These are phyloP conservation scores for Aspergillus transmontanensis DNA, from an alignment of 2,329 filamentous ascomycete species.

Conservation along the genomic window DNA sequence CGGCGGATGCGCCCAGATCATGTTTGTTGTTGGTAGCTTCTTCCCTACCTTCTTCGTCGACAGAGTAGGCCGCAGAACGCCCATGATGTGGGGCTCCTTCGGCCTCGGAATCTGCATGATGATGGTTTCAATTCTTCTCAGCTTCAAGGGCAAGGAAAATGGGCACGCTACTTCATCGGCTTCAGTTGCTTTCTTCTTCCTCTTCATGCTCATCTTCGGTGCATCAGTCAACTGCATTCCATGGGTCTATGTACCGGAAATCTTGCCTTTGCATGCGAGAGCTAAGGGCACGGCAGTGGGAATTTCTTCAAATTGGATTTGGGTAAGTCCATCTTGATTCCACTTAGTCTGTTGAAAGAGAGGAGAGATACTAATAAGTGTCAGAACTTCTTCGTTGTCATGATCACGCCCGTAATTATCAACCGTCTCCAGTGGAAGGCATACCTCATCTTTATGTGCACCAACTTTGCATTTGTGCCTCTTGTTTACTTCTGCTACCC, in stretches of 20 bases:
- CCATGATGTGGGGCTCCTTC: constrained; percentile 40
- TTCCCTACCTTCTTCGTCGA: constrained; percentile 51
- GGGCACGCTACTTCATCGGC: constrained; percentile 43
- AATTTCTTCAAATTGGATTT: constrained; percentile 50
- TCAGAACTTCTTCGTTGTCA: constrained; percentile 49
- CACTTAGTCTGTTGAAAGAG: neutral
- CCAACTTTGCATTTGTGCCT: constrained; percentile 36
- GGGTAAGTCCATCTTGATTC: constrained; percentile 20
- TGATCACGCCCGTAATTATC: constrained; percentile 39
- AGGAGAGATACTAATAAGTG: neutral
- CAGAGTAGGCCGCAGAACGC: constrained; percentile 38
- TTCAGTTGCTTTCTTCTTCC: constrained; percentile 54
- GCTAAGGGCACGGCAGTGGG: constrained; percentile 50
- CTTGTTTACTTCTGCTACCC: constrained; percentile 50
- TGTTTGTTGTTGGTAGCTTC: constrained; percentile 40
- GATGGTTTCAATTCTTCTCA: constrained; percentile 40
- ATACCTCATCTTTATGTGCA: constrained; percentile 41
- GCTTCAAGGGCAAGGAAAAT: constrained; percentile 44
- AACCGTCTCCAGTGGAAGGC: constrained; percentile 38
- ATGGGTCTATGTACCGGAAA: constrained; percentile 55
- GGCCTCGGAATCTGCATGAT: constrained; percentile 42
- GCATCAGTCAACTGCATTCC: constrained; percentile 52
- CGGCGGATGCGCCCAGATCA: constrained; percentile 30
- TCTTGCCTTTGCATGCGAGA: constrained; percentile 53
- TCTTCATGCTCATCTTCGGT: constrained; percentile 47